phyloP scores from a whole-genome alignment of 345 rosid genomes.

The Erodium maritimum region DNA sequence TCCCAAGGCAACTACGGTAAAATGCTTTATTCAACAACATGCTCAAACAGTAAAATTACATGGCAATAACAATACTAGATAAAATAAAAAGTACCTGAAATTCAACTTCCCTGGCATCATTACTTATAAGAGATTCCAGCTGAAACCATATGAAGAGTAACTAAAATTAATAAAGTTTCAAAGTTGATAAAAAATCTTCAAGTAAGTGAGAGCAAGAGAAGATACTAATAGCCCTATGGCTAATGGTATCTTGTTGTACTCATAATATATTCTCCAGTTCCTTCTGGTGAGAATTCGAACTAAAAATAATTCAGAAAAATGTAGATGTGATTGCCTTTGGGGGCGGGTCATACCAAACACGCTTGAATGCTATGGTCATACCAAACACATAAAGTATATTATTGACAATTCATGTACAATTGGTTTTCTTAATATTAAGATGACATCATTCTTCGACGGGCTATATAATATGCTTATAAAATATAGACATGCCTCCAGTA shows the following conservation, averaged over 20 bases:
- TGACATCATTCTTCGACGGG: too few relatives aligned
- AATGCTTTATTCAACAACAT: neutral
- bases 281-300: neutral
- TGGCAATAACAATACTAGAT: neutral
- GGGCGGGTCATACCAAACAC: too few relatives aligned
- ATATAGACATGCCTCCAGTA: too few relatives aligned
- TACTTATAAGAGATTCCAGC: constrained; percentile 72
- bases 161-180: neutral
- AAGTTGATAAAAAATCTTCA: constrained; percentile 4
- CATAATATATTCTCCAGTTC: neutral
- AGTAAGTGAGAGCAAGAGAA: neutral
- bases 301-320: too few relatives aligned
- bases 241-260: neutral
- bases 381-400: too few relatives aligned
- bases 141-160: constrained; percentile 40
- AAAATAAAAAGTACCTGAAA: constrained; percentile 49
- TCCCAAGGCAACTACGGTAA: neutral
- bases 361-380: too few relatives aligned
- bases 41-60: neutral
- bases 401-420: too few relatives aligned
- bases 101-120: constrained; percentile 64
- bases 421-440: too few relatives aligned
- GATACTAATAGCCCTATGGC: neutral
- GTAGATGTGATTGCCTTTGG: neutral
- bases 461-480: too few relatives aligned